Percentiles rank a stretch among this genome's conserved stretches.
phyloP scores from a whole-genome alignment of 352 stramenopile species.

The Phytophthora kernoviae region DNA sequence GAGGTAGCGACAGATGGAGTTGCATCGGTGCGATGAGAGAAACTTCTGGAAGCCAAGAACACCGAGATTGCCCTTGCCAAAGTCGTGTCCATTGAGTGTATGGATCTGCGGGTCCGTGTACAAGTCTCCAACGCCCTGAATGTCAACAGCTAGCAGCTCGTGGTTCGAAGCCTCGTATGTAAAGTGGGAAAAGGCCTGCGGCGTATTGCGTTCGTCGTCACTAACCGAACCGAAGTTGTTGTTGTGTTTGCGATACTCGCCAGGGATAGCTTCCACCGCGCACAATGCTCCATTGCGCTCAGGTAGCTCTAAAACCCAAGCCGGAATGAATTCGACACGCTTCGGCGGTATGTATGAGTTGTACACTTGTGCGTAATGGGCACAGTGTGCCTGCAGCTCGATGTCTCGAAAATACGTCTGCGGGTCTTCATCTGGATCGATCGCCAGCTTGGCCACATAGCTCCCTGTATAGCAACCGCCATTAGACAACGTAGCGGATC shows the following conservation, averaged over 20 bases:
- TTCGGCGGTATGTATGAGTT: constrained; percentile 87
- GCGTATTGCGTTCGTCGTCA: constrained; percentile 85
- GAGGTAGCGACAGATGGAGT: constrained; percentile 88
- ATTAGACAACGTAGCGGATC: constrained; percentile 25
- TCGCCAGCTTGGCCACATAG: constrained; percentile 87
- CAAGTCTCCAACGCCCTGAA: constrained; percentile 95
- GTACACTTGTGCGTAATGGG: constrained; percentile 84
- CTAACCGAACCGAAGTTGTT: constrained; percentile 90
- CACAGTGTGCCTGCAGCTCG: constrained; percentile 87
- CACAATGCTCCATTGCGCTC: constrained; percentile 74
- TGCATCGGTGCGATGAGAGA: constrained; percentile 86
- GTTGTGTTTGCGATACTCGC: constrained; percentile 90
- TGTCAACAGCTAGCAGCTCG: constrained; percentile 92
- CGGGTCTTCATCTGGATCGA: constrained; percentile 86
- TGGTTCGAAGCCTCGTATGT: constrained; percentile 94
- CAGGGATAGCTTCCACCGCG: constrained; percentile 77
- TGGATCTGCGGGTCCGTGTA: constrained; percentile 96
- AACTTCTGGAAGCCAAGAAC: constrained; percentile 89
- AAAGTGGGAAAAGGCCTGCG: constrained; percentile 93
- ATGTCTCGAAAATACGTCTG: constrained; percentile 91
- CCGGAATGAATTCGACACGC: constrained; percentile 81
- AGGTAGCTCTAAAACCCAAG: constrained; percentile 83
- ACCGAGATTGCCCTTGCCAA: constrained; percentile 88
- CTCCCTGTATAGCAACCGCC: constrained; percentile 41
- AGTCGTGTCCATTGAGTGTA: constrained; percentile 87